Evolutionary conservation across 305 asterid genomes (phyloP).

Genomic region (Fraxinus greggii): DNA sequence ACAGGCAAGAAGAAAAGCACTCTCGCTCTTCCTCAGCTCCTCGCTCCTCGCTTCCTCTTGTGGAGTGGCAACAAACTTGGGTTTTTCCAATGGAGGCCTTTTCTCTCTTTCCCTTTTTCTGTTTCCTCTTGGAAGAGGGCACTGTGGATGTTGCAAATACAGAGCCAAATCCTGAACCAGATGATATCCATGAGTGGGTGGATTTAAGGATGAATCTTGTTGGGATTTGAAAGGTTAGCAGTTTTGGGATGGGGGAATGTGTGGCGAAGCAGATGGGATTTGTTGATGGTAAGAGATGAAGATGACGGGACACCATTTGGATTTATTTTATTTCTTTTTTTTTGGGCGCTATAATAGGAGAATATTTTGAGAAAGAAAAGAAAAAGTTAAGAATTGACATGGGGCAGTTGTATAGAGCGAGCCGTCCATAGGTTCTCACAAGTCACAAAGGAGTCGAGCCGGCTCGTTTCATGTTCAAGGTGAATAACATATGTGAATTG

Average conservation of each 20-base stretch:
- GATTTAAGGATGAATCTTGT: constrained; percentile 29
- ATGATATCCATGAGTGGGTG: constrained; percentile 29
- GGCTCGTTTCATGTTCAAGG: no score
- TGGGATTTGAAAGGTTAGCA: constrained; percentile 28
- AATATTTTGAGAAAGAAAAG: not conserved
- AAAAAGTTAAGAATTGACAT: no score
- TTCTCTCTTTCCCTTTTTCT: constrained; percentile 50
- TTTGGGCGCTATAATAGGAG: not conserved
- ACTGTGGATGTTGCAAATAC: constrained; percentile 21
- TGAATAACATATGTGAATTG: no score
- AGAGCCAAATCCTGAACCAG: constrained; percentile 52
- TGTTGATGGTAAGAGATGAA: constrained; percentile 29
- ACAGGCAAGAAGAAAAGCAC: constrained; percentile 78
- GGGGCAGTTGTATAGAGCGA: no score
- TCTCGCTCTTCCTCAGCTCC: constrained; percentile 65
- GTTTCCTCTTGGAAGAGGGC: constrained; percentile 36
- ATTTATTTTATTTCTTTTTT: constrained; percentile 5
- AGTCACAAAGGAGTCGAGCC: no score
- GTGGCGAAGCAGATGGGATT: constrained; percentile 31
- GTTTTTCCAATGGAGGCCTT: constrained; percentile 63
- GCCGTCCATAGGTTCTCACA: no score
- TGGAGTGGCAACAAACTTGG: constrained; percentile 43
- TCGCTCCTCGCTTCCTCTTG: constrained; percentile 43
- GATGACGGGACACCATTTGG: constrained; percentile 24
- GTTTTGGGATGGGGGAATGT: constrained; percentile 11